These are phyloP conservation scores for Eudorina sp. DNA, from an alignment of 139 green algal species.

Conservation along the genomic window DNA sequence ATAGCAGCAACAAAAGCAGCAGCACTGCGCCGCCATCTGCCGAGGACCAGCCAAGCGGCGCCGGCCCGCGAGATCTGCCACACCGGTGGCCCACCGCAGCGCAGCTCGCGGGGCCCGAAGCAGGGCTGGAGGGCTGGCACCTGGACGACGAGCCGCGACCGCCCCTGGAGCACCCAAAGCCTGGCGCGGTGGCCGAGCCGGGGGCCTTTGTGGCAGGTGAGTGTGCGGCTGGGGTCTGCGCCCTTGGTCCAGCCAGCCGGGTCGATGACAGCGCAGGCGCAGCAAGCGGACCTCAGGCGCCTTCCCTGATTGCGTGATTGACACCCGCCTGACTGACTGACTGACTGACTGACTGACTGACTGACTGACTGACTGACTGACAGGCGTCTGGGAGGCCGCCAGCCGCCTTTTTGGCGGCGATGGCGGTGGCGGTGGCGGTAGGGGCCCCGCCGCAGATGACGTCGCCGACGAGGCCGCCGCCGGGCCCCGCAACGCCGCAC, in stretches of 20 bases:
- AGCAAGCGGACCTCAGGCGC: background rate
- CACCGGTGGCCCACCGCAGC: no score
- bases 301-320: background rate
- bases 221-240: background rate
- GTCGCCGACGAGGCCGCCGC: background rate
- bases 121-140: constrained; percentile 5
- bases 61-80: no score
- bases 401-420: background rate
- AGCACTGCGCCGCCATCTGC: no score
- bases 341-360: background rate
- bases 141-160: background rate
- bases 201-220: background rate
- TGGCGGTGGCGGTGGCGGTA: background rate
- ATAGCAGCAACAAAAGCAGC: no score
- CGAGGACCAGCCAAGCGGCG: no score
- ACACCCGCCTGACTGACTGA: background rate
- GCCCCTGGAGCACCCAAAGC: background rate
- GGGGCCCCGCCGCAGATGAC: background rate
- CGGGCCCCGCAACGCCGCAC: background rate
- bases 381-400: background rate
- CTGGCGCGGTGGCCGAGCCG: background rate
- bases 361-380: background rate
- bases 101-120: no score
- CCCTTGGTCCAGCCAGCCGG: background rate
- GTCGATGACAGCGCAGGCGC: background rate